A percentile compares a stretch with the other conserved stretches of the same genome.
Conservation (phyloP, 202 grass and related monocot genomes). For the Panicum virgatum region DNA sequence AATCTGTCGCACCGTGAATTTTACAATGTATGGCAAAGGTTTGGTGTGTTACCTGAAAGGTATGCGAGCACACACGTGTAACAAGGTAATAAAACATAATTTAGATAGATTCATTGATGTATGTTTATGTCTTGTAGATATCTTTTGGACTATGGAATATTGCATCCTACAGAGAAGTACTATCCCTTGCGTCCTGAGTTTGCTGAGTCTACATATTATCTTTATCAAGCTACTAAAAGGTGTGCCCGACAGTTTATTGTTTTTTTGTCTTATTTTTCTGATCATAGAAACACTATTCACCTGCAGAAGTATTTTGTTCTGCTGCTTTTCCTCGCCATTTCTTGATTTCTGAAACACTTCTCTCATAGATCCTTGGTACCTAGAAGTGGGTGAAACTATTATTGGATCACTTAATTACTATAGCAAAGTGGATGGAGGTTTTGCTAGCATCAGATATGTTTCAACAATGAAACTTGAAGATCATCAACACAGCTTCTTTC, state of each 20-base stretch:
- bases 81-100: not conserved
- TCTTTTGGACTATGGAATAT: slow-evolving; percentile 78
- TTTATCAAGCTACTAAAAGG: slow-evolving; percentile 99
- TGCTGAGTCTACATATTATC: slow-evolving; percentile 98
- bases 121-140: slow-evolving; percentile 61
- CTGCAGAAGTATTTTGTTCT: not conserved
- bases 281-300: not conserved
- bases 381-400: slow-evolving; percentile 94
- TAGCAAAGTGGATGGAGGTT: slow-evolving; percentile 94
- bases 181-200: slow-evolving; percentile 94
- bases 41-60: slow-evolving; percentile 95
- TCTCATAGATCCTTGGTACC: slow-evolving; percentile 90
- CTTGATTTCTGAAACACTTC: slow-evolving; percentile 31
- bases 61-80: slow-evolving; percentile 28
- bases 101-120: not conserved
- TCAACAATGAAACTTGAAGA: slow-evolving; percentile 97
- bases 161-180: slow-evolving; percentile 97
- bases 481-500: slow-evolving; percentile 99
- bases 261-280: not conserved
- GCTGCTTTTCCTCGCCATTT: not conserved
- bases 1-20: slow-evolving; percentile 97
- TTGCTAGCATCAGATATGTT: slow-evolving; percentile 97
- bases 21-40: slow-evolving; percentile 88
- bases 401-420: slow-evolving; percentile 75
- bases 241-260: slow-evolving; percentile 15